These are phyloP conservation scores for Yamadazyma scolyti DNA, from an alignment of 805 yeast species.

Conservation along the genomic window DNA sequence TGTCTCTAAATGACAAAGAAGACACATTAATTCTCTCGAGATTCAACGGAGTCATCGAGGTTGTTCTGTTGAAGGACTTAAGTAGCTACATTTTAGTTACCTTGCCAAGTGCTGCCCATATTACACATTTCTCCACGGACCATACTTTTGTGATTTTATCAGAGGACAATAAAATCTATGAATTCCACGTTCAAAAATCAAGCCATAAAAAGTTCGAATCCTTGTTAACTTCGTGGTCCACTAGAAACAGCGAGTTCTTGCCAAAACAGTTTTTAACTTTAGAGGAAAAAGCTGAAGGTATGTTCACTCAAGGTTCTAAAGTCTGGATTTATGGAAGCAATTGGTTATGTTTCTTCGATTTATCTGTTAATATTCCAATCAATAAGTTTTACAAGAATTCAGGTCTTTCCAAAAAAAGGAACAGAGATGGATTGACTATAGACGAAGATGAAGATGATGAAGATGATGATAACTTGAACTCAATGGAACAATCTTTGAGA, in stretches of 20 bases:
- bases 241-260: conserved; percentile 65
- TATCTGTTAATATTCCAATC: conserved; percentile 53
- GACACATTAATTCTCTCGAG: conserved; percentile 54
- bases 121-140: conserved; percentile 50
- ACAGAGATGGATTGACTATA: conserved; percentile 38
- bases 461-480: conserved; percentile 18
- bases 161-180: conserved; percentile 71
- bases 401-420: conserved; percentile 36
- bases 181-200: conserved; percentile 45
- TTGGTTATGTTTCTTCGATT: conserved; percentile 77
- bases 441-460: conserved; percentile 19
- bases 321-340: conserved; percentile 87
- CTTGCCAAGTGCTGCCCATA: conserved; percentile 57
- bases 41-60: conserved; percentile 63
- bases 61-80: conserved; percentile 25
- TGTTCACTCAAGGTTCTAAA: conserved; percentile 46
- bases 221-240: conserved; percentile 74
- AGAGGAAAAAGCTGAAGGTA: conserved; percentile 70
- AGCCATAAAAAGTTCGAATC: conserved; percentile 12
- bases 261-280: conserved; percentile 60
- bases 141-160: conserved; percentile 61
- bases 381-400: conserved; percentile 24
- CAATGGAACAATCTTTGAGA: conserved; percentile 23
- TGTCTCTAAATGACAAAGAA: conserved; percentile 47
- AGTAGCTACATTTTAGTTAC: conserved; percentile 48